Base-by-base conservation (phyloP, 2,329 filamentous ascomycete genomes). In the Nemania sp. region DNA sequence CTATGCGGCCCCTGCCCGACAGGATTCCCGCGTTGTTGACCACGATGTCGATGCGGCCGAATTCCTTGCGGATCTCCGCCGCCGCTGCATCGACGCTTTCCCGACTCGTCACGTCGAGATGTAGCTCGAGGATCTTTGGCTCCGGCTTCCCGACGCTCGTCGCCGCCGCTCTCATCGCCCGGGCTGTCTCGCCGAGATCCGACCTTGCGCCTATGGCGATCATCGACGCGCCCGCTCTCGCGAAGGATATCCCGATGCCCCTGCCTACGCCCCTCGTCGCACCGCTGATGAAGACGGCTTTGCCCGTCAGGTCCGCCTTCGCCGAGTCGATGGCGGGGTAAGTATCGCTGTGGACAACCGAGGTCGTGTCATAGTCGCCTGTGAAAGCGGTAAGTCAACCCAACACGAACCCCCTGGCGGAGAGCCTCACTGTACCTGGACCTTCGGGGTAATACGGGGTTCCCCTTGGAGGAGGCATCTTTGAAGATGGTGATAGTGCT, bases 231-330 rank as follows among this genome's bases (percentile, higher is more conserved):
- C 76, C 76, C 15, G 76, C 73, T 39, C 72, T 72, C 10, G 73
- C 75, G 21, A 76, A 73, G 9, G 70, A 69, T 47, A 73, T 25
- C 18, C 65, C 52, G 47, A 71, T 76, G 32, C 72, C 71, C 46
- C 65, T 69, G 2, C 76, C 76, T 12, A 77, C 60, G 9, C 76
- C 75, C 13, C 69, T 70, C 5, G 71, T 71, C 2, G 74, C 76
- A 5, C 76, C 76, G 20, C 67, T 77, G 54, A 78, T 69, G 55
- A 78, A 73, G 21, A 77, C 72, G 2, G 65, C 67, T 29, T 71
- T 72, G 1, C 73, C 74, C 15, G 56, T 69, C 12, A 75, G 51
- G 47, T 73, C 51, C 12, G 65, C 66, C 20, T 74, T 71, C 6
- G 67, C 18, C 2, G 72, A 54, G 53, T 73, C 70, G 18, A 74